Base-by-base conservation (phyloP, 305 asterid genomes). In the Fraxinus paxiana region DNA sequence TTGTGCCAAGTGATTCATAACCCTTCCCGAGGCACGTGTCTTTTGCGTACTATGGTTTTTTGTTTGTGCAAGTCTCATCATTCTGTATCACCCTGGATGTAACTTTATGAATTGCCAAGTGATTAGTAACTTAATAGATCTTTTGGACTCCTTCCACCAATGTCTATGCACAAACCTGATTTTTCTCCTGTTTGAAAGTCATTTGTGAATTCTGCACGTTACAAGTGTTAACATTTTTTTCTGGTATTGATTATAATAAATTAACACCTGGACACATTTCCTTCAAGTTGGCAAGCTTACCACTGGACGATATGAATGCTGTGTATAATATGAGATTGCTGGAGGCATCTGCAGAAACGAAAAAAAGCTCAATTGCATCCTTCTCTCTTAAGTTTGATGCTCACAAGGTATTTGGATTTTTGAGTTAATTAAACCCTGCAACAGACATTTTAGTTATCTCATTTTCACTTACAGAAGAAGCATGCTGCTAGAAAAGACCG, bases 311-410 rank as follows among this genome's bases (percentile, higher is more conserved):
- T 87, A 83, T 84, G 94, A 93, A 85, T 85, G 99, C 98, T 12
- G 97, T 96, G 82, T 93, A 93, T 84, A 96, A 92, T 87, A 96
- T 96, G 99, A 91, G 98, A 86, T 86, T 93, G 84, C 92, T 96
- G 71, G 98, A 93, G 87, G 89, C 89, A 79, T 84, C 97, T 73
- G 83, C 97, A 67, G 94, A 90, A 0, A 82, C 86, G 87, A 94
- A 94, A 80, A 96, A 93, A 85, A 88, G 88, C 88, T 89, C 97
- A 71, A 84, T 83, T 51, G 90, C 88, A 20, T 91, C 98, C 24
- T 93, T 96, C 87, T 90, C 99, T 80, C 91, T 96, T n/a, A 96
- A 94, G 85, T 96, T 96, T 85, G 99, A 96, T 41, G 97, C 85
- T 77, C 92, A 92, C 88, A 96, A 96, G 99, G 98, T 96, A 91